phyloP scores from a whole-genome alignment of 1,284 basidiomycete species.

The Naganishia liquefaciens region DNA sequence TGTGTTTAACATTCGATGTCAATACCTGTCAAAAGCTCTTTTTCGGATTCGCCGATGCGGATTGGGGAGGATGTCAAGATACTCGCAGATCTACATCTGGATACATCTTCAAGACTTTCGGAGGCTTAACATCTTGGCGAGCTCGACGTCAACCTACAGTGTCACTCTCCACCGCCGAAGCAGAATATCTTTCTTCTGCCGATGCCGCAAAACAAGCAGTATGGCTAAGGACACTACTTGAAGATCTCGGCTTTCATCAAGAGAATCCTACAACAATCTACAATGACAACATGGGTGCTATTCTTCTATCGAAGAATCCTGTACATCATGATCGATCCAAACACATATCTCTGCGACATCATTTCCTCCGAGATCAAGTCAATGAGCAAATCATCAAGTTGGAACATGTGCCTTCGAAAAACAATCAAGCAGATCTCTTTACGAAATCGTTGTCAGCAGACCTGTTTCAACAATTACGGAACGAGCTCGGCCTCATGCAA shows the following conservation, averaged over 20 bases:
- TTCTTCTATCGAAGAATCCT: slow-evolving; percentile 39
- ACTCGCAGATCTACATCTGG: slow-evolving; percentile 32
- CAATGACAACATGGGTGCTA: slow-evolving; percentile 42
- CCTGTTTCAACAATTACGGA: too few species aligned
- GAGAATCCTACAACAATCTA: slow-evolving; percentile 33
- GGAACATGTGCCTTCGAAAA: too few species aligned
- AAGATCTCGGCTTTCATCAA: slow-evolving; percentile 53
- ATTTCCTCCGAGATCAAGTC: slow-evolving; percentile 38
- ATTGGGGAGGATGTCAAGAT: slow-evolving; percentile 37
- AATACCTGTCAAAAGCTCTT: slow-evolving; percentile 3
- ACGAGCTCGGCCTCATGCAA: too few species aligned
- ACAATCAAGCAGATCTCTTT: too few species aligned
- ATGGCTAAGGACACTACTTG: slow-evolving; percentile 38
- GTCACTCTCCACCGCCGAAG: slow-evolving; percentile 31
- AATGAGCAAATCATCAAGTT: too few species aligned
- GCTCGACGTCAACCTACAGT: slow-evolving; percentile 23
- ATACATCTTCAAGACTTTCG: slow-evolving; percentile 27
- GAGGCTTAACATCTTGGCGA: slow-evolving; percentile 21
- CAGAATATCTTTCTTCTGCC: slow-evolving; percentile 30
- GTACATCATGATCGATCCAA: slow-evolving; percentile 38
- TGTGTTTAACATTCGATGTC: slow-evolving; percentile 21
- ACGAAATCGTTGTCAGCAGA: too few species aligned
- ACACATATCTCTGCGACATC: slow-evolving; percentile 44
- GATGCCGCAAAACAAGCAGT: slow-evolving; percentile 31
- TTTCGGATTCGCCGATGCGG: slow-evolving; percentile 35